Evolutionary conservation across 2,329 filamentous ascomycete species (phyloP).

Genomic region (Tolypocladium ophioglossoides): DNA sequence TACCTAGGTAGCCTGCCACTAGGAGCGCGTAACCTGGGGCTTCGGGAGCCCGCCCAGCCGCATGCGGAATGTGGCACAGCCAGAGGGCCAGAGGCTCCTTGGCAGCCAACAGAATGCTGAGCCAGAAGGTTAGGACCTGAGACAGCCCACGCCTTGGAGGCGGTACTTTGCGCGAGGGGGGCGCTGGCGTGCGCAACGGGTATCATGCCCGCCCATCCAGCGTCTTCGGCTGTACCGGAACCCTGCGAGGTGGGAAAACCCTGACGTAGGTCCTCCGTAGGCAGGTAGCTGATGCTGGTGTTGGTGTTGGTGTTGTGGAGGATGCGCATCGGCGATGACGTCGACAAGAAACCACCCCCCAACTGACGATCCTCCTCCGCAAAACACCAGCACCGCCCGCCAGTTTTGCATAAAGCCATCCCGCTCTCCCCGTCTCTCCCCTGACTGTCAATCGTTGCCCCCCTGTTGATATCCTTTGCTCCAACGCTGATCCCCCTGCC

Average conservation of each 20-base stretch:
- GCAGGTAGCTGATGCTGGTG: background rate
- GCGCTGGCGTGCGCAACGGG: background rate
- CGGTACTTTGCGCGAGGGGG: background rate
- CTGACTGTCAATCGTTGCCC: background rate
- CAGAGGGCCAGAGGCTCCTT: background rate
- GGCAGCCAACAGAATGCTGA: background rate
- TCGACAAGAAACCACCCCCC: constrained; percentile 6
- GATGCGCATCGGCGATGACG: constrained; percentile 7
- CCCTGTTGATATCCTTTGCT: constrained; percentile 1
- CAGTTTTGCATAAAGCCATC: constrained; percentile 7
- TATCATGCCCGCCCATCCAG: background rate
- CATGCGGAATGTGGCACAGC: constrained; percentile 7
- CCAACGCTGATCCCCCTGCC: constrained; percentile 1
- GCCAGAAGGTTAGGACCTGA: background rate
- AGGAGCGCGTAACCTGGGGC: constrained; percentile 4
- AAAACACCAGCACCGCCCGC: background rate
- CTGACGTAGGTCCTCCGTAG: too few relatives aligned
- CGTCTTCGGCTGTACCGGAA: background rate
- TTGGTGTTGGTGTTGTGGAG: background rate
- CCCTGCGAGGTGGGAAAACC: background rate
- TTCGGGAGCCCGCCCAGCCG: constrained; percentile 4
- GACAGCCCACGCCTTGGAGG: background rate
- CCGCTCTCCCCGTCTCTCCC: background rate
- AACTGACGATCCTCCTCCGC: constrained; percentile 5
- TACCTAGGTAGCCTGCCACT: constrained; percentile 6